A percentile compares a stretch with the other conserved stretches of the same genome.
phyloP scores from a whole-genome alignment of 257 asterid genomes.

The Solanum acaule region DNA sequence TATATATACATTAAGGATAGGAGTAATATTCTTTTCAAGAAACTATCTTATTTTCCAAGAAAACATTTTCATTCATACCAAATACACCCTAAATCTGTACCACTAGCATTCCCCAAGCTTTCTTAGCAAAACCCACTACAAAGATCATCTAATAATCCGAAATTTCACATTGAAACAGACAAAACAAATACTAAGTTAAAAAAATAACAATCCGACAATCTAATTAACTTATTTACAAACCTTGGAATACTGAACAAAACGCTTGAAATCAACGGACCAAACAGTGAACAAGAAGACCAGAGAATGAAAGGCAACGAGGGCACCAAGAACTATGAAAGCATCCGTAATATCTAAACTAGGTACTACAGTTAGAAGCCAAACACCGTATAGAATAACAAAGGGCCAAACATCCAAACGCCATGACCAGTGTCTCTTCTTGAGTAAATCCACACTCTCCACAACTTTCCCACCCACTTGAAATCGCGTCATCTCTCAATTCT shows the following conservation, averaged over 20 bases:
- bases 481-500: conserved; percentile 44
- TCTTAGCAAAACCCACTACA: background rate
- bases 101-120: background rate
- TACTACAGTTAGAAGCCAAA: conserved; percentile 64
- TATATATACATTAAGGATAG: background rate
- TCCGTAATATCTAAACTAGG: conserved; percentile 79
- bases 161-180: background rate
- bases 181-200: background rate
- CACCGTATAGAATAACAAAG: conserved; percentile 52
- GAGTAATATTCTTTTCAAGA: background rate
- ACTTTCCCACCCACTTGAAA: conserved; percentile 90
- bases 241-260: conserved; percentile 82
- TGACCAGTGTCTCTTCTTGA: conserved; percentile 67
- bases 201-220: background rate
- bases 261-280: conserved; percentile 87
- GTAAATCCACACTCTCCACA: conserved; percentile 81
- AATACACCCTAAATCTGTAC: background rate
- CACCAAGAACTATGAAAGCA: conserved; percentile 69
- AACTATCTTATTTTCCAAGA: background rate
- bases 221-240: background rate
- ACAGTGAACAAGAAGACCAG: conserved; percentile 85
- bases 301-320: conserved; percentile 44
- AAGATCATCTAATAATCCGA: background rate
- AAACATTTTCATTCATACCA: background rate
- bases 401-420: conserved; percentile 97